Conservation (phyloP, 83 land plant genomes). For the Thuja plicata region DNA sequence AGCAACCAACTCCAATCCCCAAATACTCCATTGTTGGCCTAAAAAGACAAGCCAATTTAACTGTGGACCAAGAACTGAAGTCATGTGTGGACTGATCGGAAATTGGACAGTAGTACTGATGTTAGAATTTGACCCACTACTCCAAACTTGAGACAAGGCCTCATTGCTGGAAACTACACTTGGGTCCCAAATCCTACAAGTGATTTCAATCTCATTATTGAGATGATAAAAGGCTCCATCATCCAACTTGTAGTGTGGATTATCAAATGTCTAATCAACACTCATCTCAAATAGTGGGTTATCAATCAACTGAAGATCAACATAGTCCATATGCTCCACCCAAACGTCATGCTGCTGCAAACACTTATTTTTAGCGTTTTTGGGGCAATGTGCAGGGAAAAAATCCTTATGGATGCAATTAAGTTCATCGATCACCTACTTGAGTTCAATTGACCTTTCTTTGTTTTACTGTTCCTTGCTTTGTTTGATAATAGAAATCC, state of each 20-base stretch:
- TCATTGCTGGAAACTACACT: too few relatives aligned
- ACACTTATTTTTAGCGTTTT: not conserved
- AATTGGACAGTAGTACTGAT: not conserved
- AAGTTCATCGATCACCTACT: not conserved
- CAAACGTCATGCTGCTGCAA: not conserved
- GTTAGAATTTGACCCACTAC: too few relatives aligned
- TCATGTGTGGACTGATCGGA: not conserved
- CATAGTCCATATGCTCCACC: too few relatives aligned
- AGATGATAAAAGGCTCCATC: too few relatives aligned
- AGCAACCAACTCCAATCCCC: not conserved
- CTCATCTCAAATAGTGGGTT: too few relatives aligned
- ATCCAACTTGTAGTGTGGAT: too few relatives aligned
- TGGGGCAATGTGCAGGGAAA: not conserved
- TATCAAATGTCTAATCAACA: too few relatives aligned
- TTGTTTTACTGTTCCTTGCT: not conserved
- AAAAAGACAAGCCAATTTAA: not conserved
- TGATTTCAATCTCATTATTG: too few relatives aligned
- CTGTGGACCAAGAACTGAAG: not conserved
- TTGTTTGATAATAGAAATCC: not conserved
- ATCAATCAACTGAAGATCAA: too few relatives aligned
- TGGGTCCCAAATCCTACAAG: too few relatives aligned
- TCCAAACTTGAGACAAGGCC: too few relatives aligned
- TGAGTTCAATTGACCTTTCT: not conserved
- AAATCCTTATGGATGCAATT: not conserved
- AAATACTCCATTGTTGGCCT: not conserved